Evolutionary conservation across 1,139 yeast genomes (phyloP).

Genomic region (Hemisphaericaspora xylanilytica): DNA sequence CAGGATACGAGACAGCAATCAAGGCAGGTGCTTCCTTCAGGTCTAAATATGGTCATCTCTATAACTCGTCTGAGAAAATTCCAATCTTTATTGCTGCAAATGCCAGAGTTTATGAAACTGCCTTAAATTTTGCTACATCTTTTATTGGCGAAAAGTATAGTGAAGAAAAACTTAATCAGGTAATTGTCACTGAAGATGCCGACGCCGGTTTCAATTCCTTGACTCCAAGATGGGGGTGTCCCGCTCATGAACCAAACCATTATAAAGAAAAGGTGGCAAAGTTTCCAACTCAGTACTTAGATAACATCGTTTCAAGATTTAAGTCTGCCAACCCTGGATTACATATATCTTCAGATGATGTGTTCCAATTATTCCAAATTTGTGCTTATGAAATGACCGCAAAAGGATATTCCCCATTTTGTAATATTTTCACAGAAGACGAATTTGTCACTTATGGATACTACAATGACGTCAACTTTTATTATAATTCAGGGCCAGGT

Average conservation of each 20-base stretch:
- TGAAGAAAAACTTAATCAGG: constrained; percentile 17
- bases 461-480: constrained; percentile 41
- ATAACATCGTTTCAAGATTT: constrained; percentile 40
- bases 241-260: constrained; percentile 16
- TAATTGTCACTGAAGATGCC: constrained; percentile 24
- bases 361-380: constrained; percentile 37
- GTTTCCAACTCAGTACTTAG: constrained; percentile 29
- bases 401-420: constrained; percentile 47
- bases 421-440: constrained; percentile 50
- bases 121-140: constrained; percentile 30
- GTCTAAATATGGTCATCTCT: constrained; percentile 28
- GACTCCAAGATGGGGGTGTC: constrained; percentile 30
- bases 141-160: constrained; percentile 22
- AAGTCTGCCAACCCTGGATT: constrained; percentile 41
- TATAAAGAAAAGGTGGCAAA: constrained; percentile 11
- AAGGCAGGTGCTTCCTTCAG: constrained; percentile 34
- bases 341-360: constrained; percentile 37
- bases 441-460: constrained; percentile 48
- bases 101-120: constrained; percentile 31
- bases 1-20: constrained; percentile 26
- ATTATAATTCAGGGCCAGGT: constrained; percentile 53
- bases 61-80: constrained; percentile 18
- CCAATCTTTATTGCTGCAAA: constrained; percentile 34
- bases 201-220: constrained; percentile 28
- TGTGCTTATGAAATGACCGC: constrained; percentile 57